Base-by-base conservation (phyloP, 2,329 filamentous ascomycete species). In the Monosporascus sp. region DNA sequence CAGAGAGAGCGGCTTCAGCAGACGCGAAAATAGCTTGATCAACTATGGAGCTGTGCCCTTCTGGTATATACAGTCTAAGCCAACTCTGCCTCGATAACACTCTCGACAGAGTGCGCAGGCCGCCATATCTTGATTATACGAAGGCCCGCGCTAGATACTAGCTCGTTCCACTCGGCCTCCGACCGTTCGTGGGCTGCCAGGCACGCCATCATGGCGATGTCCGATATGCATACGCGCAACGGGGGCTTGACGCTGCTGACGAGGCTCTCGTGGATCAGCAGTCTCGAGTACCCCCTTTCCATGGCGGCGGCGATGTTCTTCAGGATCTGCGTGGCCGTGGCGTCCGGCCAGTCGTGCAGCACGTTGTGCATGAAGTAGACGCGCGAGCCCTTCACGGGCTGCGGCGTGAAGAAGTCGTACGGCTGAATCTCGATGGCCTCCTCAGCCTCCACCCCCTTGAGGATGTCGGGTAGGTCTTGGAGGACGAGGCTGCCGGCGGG, bases 331-430 rank as follows among this genome's bases (percentile, higher is more conserved):
- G 31, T 20, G 17, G 53, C 55, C 7, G 52, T 50, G 5, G 45
- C 35, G 48, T 62, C 65, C 20, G 63, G 61, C 61, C 65, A 70
- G 56, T 71, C 66, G 52, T 72, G 67, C 25, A 71, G 50, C 3
- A 71, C 64, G 7, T 62, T 62, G 43, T 67, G 57, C 48, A 60
- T 41, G 45, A 59, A 60, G 53, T 62, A 62, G 8, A 61, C 65
- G 6, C 67, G 67, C 0, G 74, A 74, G 3, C 72, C 73, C 24
- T 62, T 67, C 7, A 76, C 56, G 0, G 71, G 72, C 50, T 76
- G 73, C 5, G 67, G 63, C 0, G 63, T 68, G 51, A 75, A 71
- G 55, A 74, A 70, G 50, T 75, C 68, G 53, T 75, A 66, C 2
- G 59, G 55, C 50, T 63, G 61, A 3, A 62, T 56, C 4, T 60